Percentiles rank a stretch among this genome's conserved stretches.
phyloP scores from a whole-genome alignment of 345 rosid genomes.

The Iberis pinnata region DNA sequence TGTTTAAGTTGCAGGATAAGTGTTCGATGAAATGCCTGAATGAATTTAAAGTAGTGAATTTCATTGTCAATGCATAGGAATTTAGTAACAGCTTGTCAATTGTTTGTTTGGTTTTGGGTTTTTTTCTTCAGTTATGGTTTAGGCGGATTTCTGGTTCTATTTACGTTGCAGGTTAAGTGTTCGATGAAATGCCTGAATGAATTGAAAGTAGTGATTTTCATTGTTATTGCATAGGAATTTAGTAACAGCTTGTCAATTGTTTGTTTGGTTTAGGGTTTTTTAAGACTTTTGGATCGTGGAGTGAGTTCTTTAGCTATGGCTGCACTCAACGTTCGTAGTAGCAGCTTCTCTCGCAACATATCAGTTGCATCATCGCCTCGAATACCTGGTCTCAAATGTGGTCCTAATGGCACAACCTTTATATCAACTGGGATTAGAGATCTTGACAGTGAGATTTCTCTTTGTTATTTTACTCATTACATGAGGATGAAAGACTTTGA shows the following conservation, averaged over 20 bases:
- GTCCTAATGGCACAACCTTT: slow-evolving; percentile 73
- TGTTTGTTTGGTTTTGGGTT: background rate
- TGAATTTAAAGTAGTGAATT: slow-evolving; percentile 1
- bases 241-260: background rate
- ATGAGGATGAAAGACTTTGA: background rate
- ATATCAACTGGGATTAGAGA: slow-evolving; percentile 77
- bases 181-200: slow-evolving; percentile 30
- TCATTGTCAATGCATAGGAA: background rate
- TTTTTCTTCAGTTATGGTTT: too few relatives aligned
- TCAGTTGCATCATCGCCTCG: slow-evolving; percentile 35
- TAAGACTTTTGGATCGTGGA: slow-evolving; percentile 12
- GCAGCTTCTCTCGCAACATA: slow-evolving; percentile 79
- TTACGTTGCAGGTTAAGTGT: slow-evolving; percentile 17
- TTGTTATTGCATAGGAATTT: background rate
- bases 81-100: background rate
- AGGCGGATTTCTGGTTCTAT: too few relatives aligned
- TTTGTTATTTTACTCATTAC: background rate
- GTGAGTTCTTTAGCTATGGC: slow-evolving; percentile 42
- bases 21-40: slow-evolving; percentile 33
- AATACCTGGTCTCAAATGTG: slow-evolving; percentile 64
- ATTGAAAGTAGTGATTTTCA: background rate
- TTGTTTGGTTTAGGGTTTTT: background rate
- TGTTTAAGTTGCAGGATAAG: slow-evolving; percentile 1
- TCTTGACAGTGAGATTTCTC: slow-evolving; percentile 62
- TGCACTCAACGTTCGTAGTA: slow-evolving; percentile 46